Base-by-base conservation (phyloP, 176 grass and related monocot genomes). In the Dactylis glomerata region DNA sequence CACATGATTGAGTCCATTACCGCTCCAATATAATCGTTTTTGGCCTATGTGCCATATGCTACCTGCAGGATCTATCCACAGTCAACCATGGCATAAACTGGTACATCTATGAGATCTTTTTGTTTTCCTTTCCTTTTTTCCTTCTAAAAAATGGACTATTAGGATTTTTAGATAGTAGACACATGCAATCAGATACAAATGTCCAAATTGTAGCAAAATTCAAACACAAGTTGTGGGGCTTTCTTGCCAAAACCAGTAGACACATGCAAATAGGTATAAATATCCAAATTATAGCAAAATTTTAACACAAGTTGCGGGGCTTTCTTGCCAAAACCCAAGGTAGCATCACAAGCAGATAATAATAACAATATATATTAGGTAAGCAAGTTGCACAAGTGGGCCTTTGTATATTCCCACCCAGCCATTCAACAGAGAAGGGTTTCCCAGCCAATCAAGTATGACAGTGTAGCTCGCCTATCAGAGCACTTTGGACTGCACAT, bases 351-450 rank as follows among this genome's bases (percentile, higher is more conserved):
- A 82, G 83, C 81, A 80, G 84, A 84, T 90, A 90, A 90, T 41
- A 87, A 73, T 90, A 87, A 87, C 28, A 74, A 87, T 38, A 83
- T 44, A 68, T 83, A 75, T 84, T 87, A 83, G 89, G 84, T 83
- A 92, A 20, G 68, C 90, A 92, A 89, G 59, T 92, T 89, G 90
- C 83, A 76, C 90, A 86, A 89, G 83, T 89, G 76, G 83, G 44
- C 77, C 83, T 84, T 78, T 73, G 62, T 84, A 84, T 82, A 72
- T 84, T 87, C 33, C 70, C 34, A 63, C 75, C 70, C 86, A 78
- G 45, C 67, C 64, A 82, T 75, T 79, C 58, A 88, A 80, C 46
- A 75, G n/a, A 38, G 88, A 19, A 75, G 74, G 67, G 75, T 68
- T 83, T 63, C 78, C 79, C 32, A 83, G 76, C 79, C 68, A 92